Percentiles rank a stretch among this genome's conserved stretches.
Evolutionary conservation across 106 monocot species (phyloP).

Genomic region (Ottelia alismoides): DNA sequence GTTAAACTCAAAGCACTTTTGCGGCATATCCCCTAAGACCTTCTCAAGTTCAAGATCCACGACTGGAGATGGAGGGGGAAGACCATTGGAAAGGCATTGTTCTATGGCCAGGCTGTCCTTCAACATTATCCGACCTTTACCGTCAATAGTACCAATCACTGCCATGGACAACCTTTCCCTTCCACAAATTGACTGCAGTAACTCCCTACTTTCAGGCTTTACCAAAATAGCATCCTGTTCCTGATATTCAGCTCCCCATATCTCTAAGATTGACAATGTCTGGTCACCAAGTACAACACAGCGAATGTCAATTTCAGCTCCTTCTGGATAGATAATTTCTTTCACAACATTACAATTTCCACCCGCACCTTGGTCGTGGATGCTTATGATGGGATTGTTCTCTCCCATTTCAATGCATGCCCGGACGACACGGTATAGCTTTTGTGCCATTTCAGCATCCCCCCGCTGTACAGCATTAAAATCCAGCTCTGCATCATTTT

Average conservation of each 20-base stretch:
- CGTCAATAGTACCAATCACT: slow-evolving; percentile 74
- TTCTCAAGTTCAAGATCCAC: slow-evolving; percentile 95
- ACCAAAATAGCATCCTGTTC: slow-evolving; percentile 92
- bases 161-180: slow-evolving; percentile 93
- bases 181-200: slow-evolving; percentile 54
- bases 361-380: slow-evolving; percentile 97
- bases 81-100: slow-evolving; percentile 26
- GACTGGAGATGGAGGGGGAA: slow-evolving; percentile 44
- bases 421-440: slow-evolving; percentile 84
- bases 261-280: slow-evolving; percentile 93
- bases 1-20: slow-evolving; percentile 68
- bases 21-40: slow-evolving; percentile 94
- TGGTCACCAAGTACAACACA: slow-evolving; percentile 76
- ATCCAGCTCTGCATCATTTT: slow-evolving; percentile 93
- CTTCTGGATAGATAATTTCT: slow-evolving; percentile 92
- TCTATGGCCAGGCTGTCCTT: slow-evolving; percentile 43
- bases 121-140: slow-evolving; percentile 55
- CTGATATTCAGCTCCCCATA: slow-evolving; percentile 99
- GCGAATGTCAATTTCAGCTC: slow-evolving; percentile 84
- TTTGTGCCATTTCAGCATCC: slow-evolving; percentile 99
- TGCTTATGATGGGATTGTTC: slow-evolving; percentile 80
- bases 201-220: slow-evolving; percentile 40
- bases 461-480: slow-evolving; percentile 96
- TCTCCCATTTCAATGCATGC: slow-evolving; percentile 88
- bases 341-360: slow-evolving; percentile 99